Evolutionary conservation across 495 filamentous ascomycete genomes (phyloP).

Genomic region (Aspergillus coremiiformis): DNA sequence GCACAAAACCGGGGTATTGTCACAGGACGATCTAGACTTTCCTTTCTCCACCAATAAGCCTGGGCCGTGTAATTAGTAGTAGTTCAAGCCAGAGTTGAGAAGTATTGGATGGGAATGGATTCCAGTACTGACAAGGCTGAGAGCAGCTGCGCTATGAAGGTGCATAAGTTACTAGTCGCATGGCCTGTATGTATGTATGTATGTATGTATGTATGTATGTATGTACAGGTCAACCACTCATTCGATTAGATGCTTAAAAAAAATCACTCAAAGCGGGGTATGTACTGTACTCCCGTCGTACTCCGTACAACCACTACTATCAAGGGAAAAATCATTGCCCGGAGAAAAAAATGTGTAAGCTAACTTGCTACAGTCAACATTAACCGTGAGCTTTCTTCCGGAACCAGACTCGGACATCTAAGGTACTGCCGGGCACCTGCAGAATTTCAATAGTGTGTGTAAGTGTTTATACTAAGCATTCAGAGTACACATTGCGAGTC

Average conservation of each 20-base stretch:
- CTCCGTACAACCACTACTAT: too few relatives aligned
- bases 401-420: neutral
- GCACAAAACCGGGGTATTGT: too few relatives aligned
- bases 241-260: too few relatives aligned
- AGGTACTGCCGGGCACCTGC: neutral
- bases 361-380: neutral
- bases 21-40: too few relatives aligned
- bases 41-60: too few relatives aligned
- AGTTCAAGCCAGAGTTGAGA: neutral
- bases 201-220: too few relatives aligned
- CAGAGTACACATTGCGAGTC: neutral
- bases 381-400: neutral
- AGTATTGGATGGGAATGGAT: neutral
- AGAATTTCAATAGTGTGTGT: neutral
- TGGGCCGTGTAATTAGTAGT: too few relatives aligned
- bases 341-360: neutral
- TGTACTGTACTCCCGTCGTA: too few relatives aligned
- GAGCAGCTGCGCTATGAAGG: too few relatives aligned
- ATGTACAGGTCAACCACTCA: too few relatives aligned
- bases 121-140: neutral
- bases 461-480: neutral
- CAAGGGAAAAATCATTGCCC: neutral
- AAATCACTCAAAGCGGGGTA: neutral
- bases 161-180: too few relatives aligned
- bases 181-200: too few relatives aligned